Evolutionary conservation across 768 basidiomycete species (phyloP), one percentile per base, ranked within the genome.

Genomic region (Tricholoma furcatifolium): DNA sequence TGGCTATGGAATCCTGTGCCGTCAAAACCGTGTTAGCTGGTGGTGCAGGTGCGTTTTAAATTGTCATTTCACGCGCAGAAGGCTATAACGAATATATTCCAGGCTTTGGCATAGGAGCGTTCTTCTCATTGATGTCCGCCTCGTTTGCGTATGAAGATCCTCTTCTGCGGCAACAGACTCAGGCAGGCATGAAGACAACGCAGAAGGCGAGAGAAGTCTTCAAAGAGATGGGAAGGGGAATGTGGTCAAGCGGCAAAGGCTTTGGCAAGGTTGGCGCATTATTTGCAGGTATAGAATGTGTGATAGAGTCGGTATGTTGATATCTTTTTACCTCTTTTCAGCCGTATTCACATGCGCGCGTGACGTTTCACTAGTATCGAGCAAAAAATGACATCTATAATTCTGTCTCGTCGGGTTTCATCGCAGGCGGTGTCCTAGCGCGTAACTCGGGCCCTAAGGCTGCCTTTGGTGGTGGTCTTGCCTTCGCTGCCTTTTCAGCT

Each of bases 131-230:
- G 54, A 98, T 98, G 96, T 92, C 91, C 31, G 78, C 93, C 17
- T 92, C 93, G 24, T 95, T 98, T 67, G 87, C 88, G 31, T 96
- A 97, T 66, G 96, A 98, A 68, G 95, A 98, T 67, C 94, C 95
- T 10, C 73, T 92, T 41, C 78, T 91, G 32, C 84, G 90, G 30
- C 74, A 83, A 43, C 80, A 82, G 61, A 75, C 77, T 9, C 77
- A 81, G 59, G 74, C 74, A 10, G 79, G 74, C 11, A 62, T 85
- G 71, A 83, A 71, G 54, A 82, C 81, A 41, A 75, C 78, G 20
- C 89, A 94, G 67, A 95, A 95, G 62, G 88, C 93, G 1, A 76
- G 81, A 41, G 84, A 87, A 59, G 83, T 96, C 32, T 89, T 97
- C 68, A 91, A 84, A 65, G 95, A 98, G 54, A 98, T 97, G 91